Conservation (phyloP, 352 stramenopile genomes). For the Phytophthora lateralis region DNA sequence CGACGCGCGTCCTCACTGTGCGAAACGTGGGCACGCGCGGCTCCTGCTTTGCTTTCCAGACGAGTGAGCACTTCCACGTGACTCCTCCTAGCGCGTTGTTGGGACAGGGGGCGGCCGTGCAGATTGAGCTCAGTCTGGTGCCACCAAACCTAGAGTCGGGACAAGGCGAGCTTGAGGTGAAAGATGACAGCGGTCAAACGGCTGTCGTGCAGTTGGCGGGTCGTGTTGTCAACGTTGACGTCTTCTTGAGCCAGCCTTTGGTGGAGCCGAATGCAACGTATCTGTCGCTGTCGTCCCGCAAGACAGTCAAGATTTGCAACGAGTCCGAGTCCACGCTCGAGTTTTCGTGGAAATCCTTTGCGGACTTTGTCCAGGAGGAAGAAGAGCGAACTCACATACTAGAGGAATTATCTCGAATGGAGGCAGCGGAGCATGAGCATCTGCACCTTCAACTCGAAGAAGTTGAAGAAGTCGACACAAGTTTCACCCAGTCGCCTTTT, state of each 20-base stretch:
- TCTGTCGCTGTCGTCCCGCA: slow-evolving; percentile 91
- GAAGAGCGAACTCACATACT: slow-evolving; percentile 82
- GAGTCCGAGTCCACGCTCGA: slow-evolving; percentile 90
- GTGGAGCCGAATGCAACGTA: slow-evolving; percentile 90
- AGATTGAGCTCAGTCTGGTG: slow-evolving; percentile 77
- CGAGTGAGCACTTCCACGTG: slow-evolving; percentile 68
- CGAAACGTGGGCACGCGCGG: slow-evolving; percentile 88
- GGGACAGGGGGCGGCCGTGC: slow-evolving; percentile 63
- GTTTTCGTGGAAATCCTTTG: slow-evolving; percentile 94
- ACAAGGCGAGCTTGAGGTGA: slow-evolving; percentile 82
- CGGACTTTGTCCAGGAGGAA: slow-evolving; percentile 71
- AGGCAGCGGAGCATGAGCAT: slow-evolving; percentile 71
- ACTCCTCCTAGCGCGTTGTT: slow-evolving; percentile 68
- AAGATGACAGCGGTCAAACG: slow-evolving; percentile 80
- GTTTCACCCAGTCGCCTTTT: slow-evolving; percentile 55
- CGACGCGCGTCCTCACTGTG: slow-evolving; percentile 84
- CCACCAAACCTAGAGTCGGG: slow-evolving; percentile 44
- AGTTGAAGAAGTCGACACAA: slow-evolving; percentile 20
- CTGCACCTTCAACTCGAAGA: slow-evolving; percentile 58
- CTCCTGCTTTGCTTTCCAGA: slow-evolving; percentile 78
- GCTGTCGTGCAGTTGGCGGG: slow-evolving; percentile 76
- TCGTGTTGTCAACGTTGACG: slow-evolving; percentile 86
- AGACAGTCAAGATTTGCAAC: slow-evolving; percentile 93
- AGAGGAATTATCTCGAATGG: slow-evolving; percentile 84
- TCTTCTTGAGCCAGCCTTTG: slow-evolving; percentile 88